Evolutionary conservation across 495 filamentous ascomycete species (phyloP).

Genomic region (Rhizodiscina lignyota): DNA sequence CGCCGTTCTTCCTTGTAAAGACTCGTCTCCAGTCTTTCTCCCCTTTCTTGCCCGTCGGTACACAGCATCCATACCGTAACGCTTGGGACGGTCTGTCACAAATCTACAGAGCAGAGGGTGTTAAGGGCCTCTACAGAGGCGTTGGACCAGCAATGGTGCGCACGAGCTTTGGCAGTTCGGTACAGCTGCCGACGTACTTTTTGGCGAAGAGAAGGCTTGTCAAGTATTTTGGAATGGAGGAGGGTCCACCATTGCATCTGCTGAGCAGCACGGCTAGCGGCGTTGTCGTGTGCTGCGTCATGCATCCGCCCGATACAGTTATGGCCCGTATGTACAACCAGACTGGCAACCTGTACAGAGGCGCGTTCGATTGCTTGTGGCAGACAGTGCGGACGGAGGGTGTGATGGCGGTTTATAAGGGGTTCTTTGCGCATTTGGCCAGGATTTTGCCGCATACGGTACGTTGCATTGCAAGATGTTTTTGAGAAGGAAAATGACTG

Average conservation of each 20-base stretch:
- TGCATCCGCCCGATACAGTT: slow-evolving; percentile 98
- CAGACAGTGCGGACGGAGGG: slow-evolving; percentile 90
- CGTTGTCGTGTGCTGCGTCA: slow-evolving; percentile 92
- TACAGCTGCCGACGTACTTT: slow-evolving; percentile 96
- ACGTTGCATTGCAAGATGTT: slow-evolving; percentile 10
- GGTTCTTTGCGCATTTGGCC: slow-evolving; percentile 87
- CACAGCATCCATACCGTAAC: slow-evolving; percentile 83
- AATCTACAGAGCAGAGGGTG: slow-evolving; percentile 63
- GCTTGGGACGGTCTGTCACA: slow-evolving; percentile 64
- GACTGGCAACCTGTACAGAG: slow-evolving; percentile 85
- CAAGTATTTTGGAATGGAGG: slow-evolving; percentile 70
- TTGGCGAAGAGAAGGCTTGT: slow-evolving; percentile 81
- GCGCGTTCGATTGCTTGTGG: slow-evolving; percentile 78
- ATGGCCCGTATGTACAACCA: slow-evolving; percentile 99
- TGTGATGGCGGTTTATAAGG: slow-evolving; percentile 90
- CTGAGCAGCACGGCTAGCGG: slow-evolving; percentile 79
- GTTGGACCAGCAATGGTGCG: slow-evolving; percentile 91
- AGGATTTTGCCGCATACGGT: slow-evolving; percentile 88
- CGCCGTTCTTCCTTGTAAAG: slow-evolving; percentile 97
- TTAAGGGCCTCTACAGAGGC: slow-evolving; percentile 72
- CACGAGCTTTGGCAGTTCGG: slow-evolving; percentile 86
- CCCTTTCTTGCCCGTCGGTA: slow-evolving; percentile 86
- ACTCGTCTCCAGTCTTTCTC: slow-evolving; percentile 90
- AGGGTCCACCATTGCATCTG: slow-evolving; percentile 79
- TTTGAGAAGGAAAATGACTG: slow-evolving; percentile 1